Conservation (phyloP, 768 basidiomycete genomes). For the Boletus eberwhitei region DNA sequence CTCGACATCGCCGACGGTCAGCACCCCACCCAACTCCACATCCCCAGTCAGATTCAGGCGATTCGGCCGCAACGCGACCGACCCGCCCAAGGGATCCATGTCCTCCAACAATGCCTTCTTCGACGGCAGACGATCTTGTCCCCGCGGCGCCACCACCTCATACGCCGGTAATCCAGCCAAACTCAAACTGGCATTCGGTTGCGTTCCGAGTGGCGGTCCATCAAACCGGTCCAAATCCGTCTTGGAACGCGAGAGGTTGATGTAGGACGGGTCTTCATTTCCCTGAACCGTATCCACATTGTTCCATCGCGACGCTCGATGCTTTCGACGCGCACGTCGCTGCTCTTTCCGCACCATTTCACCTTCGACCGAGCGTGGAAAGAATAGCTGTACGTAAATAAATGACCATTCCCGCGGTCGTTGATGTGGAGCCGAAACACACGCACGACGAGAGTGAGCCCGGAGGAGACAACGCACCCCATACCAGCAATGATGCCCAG, state of each 20-base stretch:
- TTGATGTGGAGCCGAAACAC: not conserved
- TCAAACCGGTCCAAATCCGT: not conserved
- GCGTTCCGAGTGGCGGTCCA: not conserved
- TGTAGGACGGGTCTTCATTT: slow-evolving; percentile 5
- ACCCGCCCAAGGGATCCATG: slow-evolving; percentile 10
- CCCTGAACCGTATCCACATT: not conserved
- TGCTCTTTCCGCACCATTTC: slow-evolving; percentile 57
- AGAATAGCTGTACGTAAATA: slow-evolving; percentile 61
- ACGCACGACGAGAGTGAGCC: slow-evolving; percentile 65
- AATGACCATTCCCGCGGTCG: not conserved
- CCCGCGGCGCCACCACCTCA: slow-evolving; percentile 29
- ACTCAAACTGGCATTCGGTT: not conserved
- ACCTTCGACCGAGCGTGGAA: slow-evolving; percentile 70
- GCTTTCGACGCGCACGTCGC: slow-evolving; percentile 22
- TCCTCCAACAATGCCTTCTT: slow-evolving; percentile 33
- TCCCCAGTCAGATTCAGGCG: slow-evolving; percentile 22
- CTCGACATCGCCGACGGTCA: slow-evolving; percentile 40
- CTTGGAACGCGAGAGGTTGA: slow-evolving; percentile 10
- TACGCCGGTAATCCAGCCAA: slow-evolving; percentile 20
- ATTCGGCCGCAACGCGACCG: slow-evolving; percentile 25
- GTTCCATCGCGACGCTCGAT: not conserved
- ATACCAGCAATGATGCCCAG: slow-evolving; percentile 55
- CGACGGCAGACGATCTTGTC: not conserved
- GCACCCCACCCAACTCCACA: slow-evolving; percentile 17
- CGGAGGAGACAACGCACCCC: slow-evolving; percentile 65